phyloP scores from a whole-genome alignment of 352 stramenopile genomes.

The Phytophthora ohioensis region DNA sequence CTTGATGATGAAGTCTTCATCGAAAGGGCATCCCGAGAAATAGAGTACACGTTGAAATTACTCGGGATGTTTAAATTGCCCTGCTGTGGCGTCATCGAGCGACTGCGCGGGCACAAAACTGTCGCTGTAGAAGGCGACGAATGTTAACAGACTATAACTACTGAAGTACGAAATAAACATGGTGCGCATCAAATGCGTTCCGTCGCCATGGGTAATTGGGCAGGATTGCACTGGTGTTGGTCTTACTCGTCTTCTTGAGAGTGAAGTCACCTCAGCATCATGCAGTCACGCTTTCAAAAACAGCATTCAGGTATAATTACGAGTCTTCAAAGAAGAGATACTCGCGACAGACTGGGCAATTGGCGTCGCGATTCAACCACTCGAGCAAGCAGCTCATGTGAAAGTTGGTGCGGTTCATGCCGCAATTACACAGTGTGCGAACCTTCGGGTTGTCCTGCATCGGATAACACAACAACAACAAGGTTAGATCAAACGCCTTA shows the following conservation, averaged over 20 bases:
- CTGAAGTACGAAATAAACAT: conserved; percentile 5
- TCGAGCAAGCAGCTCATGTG: conserved; percentile 90
- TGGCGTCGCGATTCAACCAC: conserved; percentile 86
- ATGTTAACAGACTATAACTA: conserved; percentile 15
- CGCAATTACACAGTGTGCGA: conserved; percentile 87
- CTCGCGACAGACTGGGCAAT: conserved; percentile 86
- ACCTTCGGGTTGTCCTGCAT: conserved; percentile 79
- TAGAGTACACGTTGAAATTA: conserved; percentile 47
- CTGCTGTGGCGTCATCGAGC: not conserved
- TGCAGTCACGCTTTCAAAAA: conserved; percentile 5
- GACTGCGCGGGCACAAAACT: conserved; percentile 26
- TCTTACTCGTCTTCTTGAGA: conserved; percentile 22
- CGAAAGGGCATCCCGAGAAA: conserved; percentile 7
- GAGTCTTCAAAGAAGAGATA: conserved; percentile 91
- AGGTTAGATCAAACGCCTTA: not conserved
- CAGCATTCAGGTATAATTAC: conserved; percentile 35
- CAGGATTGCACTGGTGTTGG: not conserved
- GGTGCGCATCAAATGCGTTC: conserved; percentile 10
- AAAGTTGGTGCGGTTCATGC: conserved; percentile 92
- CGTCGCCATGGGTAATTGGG: not conserved
- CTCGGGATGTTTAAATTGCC: conserved; percentile 1
- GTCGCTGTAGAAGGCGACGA: conserved; percentile 14
- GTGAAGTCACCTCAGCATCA: conserved; percentile 14
- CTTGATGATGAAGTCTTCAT: not conserved
- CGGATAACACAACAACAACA: not conserved